A percentile compares a stretch with the other conserved stretches of the same genome.
Evolutionary conservation across 352 stramenopile genomes (phyloP).

Genomic region (Phytophthora pisi): DNA sequence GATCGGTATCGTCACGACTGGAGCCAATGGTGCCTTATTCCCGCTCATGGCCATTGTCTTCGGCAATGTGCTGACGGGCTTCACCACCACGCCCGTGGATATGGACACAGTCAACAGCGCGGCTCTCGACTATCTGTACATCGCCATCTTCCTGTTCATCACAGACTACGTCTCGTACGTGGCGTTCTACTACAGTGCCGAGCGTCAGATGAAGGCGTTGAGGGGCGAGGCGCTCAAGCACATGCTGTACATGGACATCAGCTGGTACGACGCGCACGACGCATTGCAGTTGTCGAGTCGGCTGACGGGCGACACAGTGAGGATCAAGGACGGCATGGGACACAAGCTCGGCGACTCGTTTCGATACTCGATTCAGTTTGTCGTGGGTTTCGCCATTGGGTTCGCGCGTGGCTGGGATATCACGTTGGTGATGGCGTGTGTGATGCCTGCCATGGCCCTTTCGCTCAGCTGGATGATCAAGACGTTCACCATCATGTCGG

Average conservation of each 20-base stretch:
- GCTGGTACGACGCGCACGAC: conserved; percentile 50
- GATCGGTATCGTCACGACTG: conserved; percentile 27
- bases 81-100: conserved; percentile 36
- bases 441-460: conserved; percentile 40
- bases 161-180: conserved; percentile 42
- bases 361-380: conserved; percentile 38
- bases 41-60: conserved; percentile 53
- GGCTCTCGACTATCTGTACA: conserved; percentile 35
- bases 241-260: conserved; percentile 52
- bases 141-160: conserved; percentile 43
- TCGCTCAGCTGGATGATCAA: conserved; percentile 48
- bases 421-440: conserved; percentile 43
- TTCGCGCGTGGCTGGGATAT: conserved; percentile 52
- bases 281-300: conserved; percentile 36
- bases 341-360: conserved; percentile 45
- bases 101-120: conserved; percentile 30
- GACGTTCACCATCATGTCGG: conserved; percentile 31
- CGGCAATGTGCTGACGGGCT: conserved; percentile 39
- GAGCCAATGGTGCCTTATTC: conserved; percentile 43
- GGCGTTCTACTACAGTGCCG: conserved; percentile 41
- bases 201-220: conserved; percentile 49
- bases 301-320: conserved; percentile 38
- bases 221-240: conserved; percentile 41
- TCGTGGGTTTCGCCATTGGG: conserved; percentile 48
- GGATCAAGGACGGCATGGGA: conserved; percentile 54